Evolutionary conservation across 208 protist genomes (phyloP), one percentile per base, ranked within the genome.

Genomic region (Trypanosoma avium): DNA sequence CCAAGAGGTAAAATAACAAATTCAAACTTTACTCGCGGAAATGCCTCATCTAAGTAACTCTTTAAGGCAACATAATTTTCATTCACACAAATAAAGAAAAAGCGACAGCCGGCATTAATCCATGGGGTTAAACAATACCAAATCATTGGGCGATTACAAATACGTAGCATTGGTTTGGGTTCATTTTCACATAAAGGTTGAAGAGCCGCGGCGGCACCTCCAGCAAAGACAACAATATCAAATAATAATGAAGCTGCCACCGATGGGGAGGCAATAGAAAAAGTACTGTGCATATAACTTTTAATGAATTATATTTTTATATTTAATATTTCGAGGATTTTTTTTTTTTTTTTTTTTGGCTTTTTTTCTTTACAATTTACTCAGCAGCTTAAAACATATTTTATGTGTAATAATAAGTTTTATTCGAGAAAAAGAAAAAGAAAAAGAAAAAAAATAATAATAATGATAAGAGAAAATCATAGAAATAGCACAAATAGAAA

Each of bases 131-230:
- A 59, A 45, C 70, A 79, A 67, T 87, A 93, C 86, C 86, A 93
- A 48, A 95, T 90, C n/a, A 95, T 72, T 0, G 89, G 89, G 0
- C 80, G 77, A 52, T 95, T 95, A 68, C 83, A 88, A 4, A 86
- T 61, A 22, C 55, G 73, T 48, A 93, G 68, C 82, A 90, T 90
- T 24, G 70, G 73, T 65, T 92, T 92, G 26, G 71, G 75, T 52
- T 89, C 82, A 60, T 77, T 77, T 24, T 68, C 57, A 48, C 70
- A 84, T 15, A 88, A 72, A n/a, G 86, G 85, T 58, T 61, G 79
- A 27, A 91, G 40, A 27, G 76, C 67, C 4, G 64, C 49, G 2
- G 81, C 79, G 52, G 59, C 72, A n/a, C 83, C 86, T 30, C 85
- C 77, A 10, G 86, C 84, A 56, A 95, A 83, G n/a, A 95, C 77